Percentiles rank a stretch among this genome's conserved stretches.
phyloP scores from a whole-genome alignment of 495 filamentous ascomycete species.

The Gamarada debralockiae region DNA sequence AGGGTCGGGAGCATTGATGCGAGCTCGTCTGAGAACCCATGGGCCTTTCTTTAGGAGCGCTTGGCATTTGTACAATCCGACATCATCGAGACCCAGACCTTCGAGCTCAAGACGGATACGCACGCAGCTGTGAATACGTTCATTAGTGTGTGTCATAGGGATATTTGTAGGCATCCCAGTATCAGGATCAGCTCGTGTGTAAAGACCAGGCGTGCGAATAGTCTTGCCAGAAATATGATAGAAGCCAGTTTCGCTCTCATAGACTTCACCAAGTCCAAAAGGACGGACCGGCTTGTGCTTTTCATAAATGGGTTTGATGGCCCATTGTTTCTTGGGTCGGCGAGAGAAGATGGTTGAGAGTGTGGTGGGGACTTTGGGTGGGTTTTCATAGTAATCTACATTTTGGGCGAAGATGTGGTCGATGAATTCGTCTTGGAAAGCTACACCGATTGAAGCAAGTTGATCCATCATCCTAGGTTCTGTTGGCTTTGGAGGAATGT shows the following conservation, averaged over 20 bases:
- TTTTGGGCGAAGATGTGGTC: slow-evolving; percentile 45
- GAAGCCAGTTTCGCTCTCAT: slow-evolving; percentile 39
- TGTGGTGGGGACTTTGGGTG: slow-evolving; percentile 7
- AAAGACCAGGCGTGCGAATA: slow-evolving; percentile 54
- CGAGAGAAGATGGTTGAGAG: slow-evolving; percentile 12
- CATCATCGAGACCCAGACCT: slow-evolving; percentile 56
- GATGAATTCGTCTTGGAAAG: slow-evolving; percentile 49
- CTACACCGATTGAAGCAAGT: slow-evolving; percentile 55
- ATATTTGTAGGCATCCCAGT: slow-evolving; percentile 34
- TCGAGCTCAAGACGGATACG: slow-evolving; percentile 49
- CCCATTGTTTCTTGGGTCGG: slow-evolving; percentile 35
- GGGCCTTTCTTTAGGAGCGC: slow-evolving; percentile 38
- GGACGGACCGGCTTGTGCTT: slow-evolving; percentile 47
- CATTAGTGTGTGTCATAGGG: slow-evolving; percentile 55
- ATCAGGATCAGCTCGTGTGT: slow-evolving; percentile 49
- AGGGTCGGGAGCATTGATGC: slow-evolving; percentile 29
- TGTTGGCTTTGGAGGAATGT: not conserved
- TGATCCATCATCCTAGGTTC: slow-evolving; percentile 60
- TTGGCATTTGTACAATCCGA: slow-evolving; percentile 45
- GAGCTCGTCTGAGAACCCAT: slow-evolving; percentile 33
- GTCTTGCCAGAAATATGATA: slow-evolving; percentile 49
- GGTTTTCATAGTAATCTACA: slow-evolving; percentile 38
- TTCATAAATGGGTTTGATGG: slow-evolving; percentile 39
- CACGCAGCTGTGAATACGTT: slow-evolving; percentile 61
- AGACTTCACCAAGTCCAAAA: slow-evolving; percentile 55